Conservation (phyloP, 768 basidiomycete species). For the Lentinula edodes region DNA sequence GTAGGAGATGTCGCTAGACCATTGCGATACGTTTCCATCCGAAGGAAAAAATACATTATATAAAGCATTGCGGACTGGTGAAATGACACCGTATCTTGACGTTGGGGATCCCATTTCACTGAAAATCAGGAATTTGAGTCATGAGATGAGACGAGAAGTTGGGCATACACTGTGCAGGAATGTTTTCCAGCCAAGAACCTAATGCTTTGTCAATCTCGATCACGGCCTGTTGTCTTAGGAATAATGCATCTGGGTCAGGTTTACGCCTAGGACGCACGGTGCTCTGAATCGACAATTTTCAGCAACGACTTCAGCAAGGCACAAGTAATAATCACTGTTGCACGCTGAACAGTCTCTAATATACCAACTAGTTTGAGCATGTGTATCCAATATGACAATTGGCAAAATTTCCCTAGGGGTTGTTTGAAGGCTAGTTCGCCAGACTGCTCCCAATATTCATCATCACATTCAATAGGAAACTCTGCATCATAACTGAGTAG, state of each 20-base stretch:
- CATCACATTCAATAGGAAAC: conserved; percentile 48
- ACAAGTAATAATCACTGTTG: conserved; percentile 23
- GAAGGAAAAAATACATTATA: conserved; percentile 40
- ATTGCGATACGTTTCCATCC: conserved; percentile 74
- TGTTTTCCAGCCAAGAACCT: neutral
- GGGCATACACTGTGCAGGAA: neutral
- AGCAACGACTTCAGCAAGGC: neutral
- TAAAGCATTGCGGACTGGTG: conserved; percentile 55
- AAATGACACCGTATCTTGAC: conserved; percentile 33
- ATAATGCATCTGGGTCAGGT: conserved; percentile 11
- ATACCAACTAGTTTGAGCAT: conserved; percentile 40
- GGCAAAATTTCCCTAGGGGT: conserved; percentile 33
- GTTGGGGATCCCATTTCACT: conserved; percentile 42
- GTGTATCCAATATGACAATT: conserved; percentile 32
- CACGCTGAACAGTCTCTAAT: conserved; percentile 34
- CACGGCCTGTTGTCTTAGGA: neutral
- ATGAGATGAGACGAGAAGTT: neutral
- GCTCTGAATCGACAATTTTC: neutral
- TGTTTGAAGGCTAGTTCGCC: conserved; percentile 37
- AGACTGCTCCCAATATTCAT: conserved; percentile 42
- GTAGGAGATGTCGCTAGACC: conserved; percentile 64
- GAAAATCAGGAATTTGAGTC: neutral
- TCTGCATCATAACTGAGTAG: conserved; percentile 36
- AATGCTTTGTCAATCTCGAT: neutral
- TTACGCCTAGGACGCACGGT: conserved; percentile 13